Base-by-base conservation (phyloP, 768 basidiomycete species). In the Mycena capillaripes region DNA sequence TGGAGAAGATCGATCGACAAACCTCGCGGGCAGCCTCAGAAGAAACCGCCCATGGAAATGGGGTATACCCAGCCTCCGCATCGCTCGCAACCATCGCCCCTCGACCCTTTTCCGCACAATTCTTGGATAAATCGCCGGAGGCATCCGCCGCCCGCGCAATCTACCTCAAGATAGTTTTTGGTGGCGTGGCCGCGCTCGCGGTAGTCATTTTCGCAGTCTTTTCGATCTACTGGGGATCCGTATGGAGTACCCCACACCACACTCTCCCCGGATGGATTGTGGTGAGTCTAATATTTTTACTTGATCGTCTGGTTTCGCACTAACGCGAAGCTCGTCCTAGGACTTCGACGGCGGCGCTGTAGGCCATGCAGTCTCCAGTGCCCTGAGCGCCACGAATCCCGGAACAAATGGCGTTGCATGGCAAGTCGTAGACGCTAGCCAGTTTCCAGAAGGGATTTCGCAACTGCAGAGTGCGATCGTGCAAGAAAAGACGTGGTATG, bases 341-440 rank as follows among this genome's bases (percentile, higher is more conserved):
- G 91, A 92, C 76, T 91, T 91, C 72, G 91, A 92, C 56, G 90
- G 88, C 14, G 86, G 83, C 1, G 53, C 82, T 17, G 81, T 92
- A 8, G 91, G 91, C 4, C 82, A 84, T 61, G 79, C 78, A 1
- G 85, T 92, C 19, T 81, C 82, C 0, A 75, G 82, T 75, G 84
- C 83, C 1, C 77, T 90, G 46, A 81, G 80, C n/a, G 77, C 62
- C 30, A 65, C 81, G 12, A 66, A 57, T 7, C 78, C 80, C 0
- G 77, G 81, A 25, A 16, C 58, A 9, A 77, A 81, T 10, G 82
- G 83, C 50, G 72, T 92, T 1, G 80, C 85, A 4, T 92, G 90
- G 90, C 77, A 79, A 11, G 76, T 84, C 3, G 72, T 86, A 2
- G 77, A 86, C 16, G 77, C 89, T 1, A 78, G 81, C 12, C 67